Conservation (phyloP, 257 asterid species). For the Solanum corneliomulleri region DNA sequence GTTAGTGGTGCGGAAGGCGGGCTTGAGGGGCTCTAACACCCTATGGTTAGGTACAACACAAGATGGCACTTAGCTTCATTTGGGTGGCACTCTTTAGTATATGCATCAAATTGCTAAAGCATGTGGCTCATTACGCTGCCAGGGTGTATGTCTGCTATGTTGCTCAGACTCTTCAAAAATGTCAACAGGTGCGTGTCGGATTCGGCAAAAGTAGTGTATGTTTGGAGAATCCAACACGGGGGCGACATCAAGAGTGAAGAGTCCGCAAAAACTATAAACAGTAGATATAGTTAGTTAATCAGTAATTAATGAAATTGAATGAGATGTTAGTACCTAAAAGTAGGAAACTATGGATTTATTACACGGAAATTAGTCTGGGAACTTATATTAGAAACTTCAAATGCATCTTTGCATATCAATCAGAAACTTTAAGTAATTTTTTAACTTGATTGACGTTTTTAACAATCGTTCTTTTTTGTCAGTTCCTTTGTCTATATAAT, state of each 20-base stretch:
- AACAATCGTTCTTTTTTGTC: neutral
- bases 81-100: neutral
- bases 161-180: too few relatives aligned
- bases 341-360: neutral
- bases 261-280: neutral
- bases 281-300: neutral
- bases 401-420: neutral
- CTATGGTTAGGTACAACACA: neutral
- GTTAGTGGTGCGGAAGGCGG: neutral
- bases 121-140: too few relatives aligned
- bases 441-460: neutral
- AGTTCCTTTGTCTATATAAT: neutral
- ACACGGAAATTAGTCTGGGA: neutral
- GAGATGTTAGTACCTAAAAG: neutral
- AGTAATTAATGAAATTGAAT: neutral
- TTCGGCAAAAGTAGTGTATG: too few relatives aligned
- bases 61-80: neutral
- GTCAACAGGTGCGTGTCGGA: too few relatives aligned
- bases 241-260: too few relatives aligned
- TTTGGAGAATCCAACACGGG: too few relatives aligned
- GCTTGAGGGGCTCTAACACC: neutral
- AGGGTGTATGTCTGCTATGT: too few relatives aligned
- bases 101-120: neutral
- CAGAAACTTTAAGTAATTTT: neutral
- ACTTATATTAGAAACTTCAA: neutral